Evolutionary conservation across 2,329 filamentous ascomycete species (phyloP).

Genomic region (Fusarium sp.): DNA sequence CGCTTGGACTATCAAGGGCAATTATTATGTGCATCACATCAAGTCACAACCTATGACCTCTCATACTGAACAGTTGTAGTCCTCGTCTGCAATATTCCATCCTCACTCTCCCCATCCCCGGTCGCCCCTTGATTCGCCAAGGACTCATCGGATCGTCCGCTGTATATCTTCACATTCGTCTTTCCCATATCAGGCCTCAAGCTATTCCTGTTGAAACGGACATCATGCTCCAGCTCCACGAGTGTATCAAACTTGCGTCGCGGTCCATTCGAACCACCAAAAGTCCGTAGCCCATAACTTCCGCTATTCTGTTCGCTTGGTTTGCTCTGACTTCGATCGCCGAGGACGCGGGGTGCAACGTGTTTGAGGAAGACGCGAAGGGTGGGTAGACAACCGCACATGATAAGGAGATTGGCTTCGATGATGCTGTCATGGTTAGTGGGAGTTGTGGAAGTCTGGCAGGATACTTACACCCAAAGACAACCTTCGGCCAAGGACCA

Average conservation of each 20-base stretch:
- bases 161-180: conserved; percentile 6
- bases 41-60: background rate
- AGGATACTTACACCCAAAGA: conserved; percentile 10
- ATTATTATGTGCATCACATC: background rate
- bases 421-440: background rate
- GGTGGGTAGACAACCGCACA: conserved; percentile 13
- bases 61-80: conserved; percentile 10
- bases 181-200: background rate
- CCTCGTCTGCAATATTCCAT: conserved; percentile 9
- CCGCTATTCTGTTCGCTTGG: background rate
- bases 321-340: conserved; percentile 3
- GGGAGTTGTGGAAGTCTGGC: fast-evolving
- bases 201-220: conserved; percentile 3
- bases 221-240: conserved; percentile 13
- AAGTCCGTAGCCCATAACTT: conserved; percentile 3
- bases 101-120: conserved; percentile 7
- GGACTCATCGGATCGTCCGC: background rate
- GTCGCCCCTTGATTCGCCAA: background rate
- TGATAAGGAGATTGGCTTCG: conserved; percentile 10
- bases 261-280: conserved; percentile 9
- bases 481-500: conserved; percentile 20
- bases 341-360: conserved; percentile 11
- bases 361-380: conserved; percentile 16
- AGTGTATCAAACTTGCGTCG: conserved; percentile 19
- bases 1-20: fast-evolving